phyloP scores from a whole-genome alignment of 495 filamentous ascomycete genomes.

The Sabuloglossum arenarium region DNA sequence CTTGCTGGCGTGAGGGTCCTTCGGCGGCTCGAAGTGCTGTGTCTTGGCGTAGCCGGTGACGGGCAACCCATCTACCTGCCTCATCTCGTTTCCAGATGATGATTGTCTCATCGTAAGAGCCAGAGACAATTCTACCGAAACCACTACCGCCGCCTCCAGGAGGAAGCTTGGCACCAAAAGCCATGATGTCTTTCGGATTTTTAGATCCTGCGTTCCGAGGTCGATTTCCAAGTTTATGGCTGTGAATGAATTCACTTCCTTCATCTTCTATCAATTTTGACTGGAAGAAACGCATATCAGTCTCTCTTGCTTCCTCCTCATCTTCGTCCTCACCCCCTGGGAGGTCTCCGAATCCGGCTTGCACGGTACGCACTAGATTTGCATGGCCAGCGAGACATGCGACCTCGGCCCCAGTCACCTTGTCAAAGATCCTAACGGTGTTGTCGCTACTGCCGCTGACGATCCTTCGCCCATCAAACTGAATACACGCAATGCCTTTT shows the following conservation, averaged over 20 bases:
- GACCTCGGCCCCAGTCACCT: constrained; percentile 62
- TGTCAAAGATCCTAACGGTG: constrained; percentile 85
- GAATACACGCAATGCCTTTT: constrained; percentile 95
- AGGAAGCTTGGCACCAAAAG: constrained; percentile 62
- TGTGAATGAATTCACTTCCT: not conserved
- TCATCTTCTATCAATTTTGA: constrained; percentile 33
- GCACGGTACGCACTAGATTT: constrained; percentile 79
- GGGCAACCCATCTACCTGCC: constrained; percentile 60
- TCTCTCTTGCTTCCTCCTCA: constrained; percentile 44
- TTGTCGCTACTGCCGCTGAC: constrained; percentile 92
- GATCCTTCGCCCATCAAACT: constrained; percentile 91
- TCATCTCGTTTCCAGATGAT: constrained; percentile 79
- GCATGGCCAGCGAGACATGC: constrained; percentile 63
- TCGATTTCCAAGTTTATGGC: constrained; percentile 24
- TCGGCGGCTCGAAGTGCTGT: constrained; percentile 29
- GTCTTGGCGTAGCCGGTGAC: constrained; percentile 49
- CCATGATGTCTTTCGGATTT: constrained; percentile 53
- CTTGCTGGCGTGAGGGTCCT: constrained; percentile 9
- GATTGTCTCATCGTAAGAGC: constrained; percentile 87
- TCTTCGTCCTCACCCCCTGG: constrained; percentile 56
- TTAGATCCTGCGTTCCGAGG: constrained; percentile 54
- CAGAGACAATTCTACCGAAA: constrained; percentile 79
- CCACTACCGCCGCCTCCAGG: constrained; percentile 72
- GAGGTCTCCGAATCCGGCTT: constrained; percentile 81
- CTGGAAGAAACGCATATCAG: constrained; percentile 49